Base-by-base conservation (phyloP, 2,329 filamentous ascomycete genomes). In the Epichloe bromicola region DNA sequence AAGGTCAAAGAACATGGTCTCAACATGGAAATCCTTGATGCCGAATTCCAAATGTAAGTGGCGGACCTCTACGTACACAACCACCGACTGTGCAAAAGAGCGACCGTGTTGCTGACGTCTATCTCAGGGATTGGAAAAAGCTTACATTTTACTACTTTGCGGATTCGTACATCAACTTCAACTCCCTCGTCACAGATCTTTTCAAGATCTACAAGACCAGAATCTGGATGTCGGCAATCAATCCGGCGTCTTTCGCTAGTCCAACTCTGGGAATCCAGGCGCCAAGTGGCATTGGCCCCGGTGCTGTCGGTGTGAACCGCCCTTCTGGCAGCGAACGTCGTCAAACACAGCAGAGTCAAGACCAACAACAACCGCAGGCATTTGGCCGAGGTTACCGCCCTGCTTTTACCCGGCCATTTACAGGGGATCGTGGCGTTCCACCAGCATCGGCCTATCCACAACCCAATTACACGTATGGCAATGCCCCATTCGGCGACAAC, bases 141-240 rank as follows among this genome's bases (percentile, higher is more conserved):
- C 73, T 98, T 51, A 98, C 94, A 0, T 97, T 97, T 69, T 98
- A 96, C 72, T 98, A 97, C 70, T 98, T 96, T 65, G 91, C 93
- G 50, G 90, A 96, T 63, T 83, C 88, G 0, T 98, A 98, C 66
- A 95, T 98, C 74, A 97, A 97, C 71, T 98, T 98, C 76, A 98
- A 98, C 66, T 88, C 88, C 80, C 80, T 98, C 15, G 93, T 98
- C 49, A 95, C 90, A 0, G 93, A 98, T 64, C 76, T 98, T 12
- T 98, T 97, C 78, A 97, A 97, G 70, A 91, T 97, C 55, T 98
- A 97, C 76, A 98, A 98, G 74, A 95, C 91, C 20, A 82, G 94
- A 59, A 98, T 98, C 61, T 98, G 93, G 93, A 95, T 98, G 88
- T 97, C 91, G 4, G 93, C 93, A 4, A 95, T 98, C 67, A 98